A percentile compares a stretch with the other conserved stretches of the same genome.
phyloP scores from a whole-genome alignment of 2,329 filamentous ascomycete genomes.

The Trichophyton schoenleinii region DNA sequence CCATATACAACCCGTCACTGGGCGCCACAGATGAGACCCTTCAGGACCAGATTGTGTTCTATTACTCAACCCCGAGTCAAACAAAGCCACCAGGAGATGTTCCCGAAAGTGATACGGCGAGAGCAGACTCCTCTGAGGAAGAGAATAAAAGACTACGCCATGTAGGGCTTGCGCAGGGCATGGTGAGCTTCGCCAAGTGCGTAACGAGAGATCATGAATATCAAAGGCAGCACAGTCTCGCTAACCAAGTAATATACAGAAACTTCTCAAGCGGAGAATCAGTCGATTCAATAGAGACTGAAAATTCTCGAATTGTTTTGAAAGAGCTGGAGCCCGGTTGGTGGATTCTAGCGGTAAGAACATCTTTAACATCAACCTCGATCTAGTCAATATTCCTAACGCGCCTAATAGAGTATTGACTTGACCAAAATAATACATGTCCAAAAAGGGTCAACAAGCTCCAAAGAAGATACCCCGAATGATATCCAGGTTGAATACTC shows the following conservation, averaged over 20 bases:
- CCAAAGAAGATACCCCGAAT: neutral
- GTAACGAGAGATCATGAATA: constrained; percentile 14
- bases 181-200: constrained; percentile 76
- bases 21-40: constrained; percentile 60
- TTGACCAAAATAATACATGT: constrained; percentile 58
- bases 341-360: constrained; percentile 83
- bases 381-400: neutral
- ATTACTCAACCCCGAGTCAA: constrained; percentile 47
- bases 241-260: constrained; percentile 27
- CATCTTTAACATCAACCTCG: neutral
- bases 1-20: constrained; percentile 87
- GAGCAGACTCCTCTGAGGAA: constrained; percentile 39
- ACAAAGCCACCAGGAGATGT: constrained; percentile 17
- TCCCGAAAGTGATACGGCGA: constrained; percentile 14
- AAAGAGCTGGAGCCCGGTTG: constrained; percentile 80
- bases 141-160: constrained; percentile 80
- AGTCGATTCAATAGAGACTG: constrained; percentile 80
- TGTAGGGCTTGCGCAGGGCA: constrained; percentile 91
- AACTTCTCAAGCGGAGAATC: constrained; percentile 68
- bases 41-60: constrained; percentile 81
- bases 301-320: constrained; percentile 71
- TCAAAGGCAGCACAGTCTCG: neutral
- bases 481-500: constrained; percentile 59
- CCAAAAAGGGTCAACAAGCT: constrained; percentile 5
- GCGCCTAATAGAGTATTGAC: constrained; percentile 53